These are phyloP conservation scores for Calonectria pseudoturangicola DNA, from an alignment of 2,329 filamentous ascomycete genomes.

Conservation along the genomic window DNA sequence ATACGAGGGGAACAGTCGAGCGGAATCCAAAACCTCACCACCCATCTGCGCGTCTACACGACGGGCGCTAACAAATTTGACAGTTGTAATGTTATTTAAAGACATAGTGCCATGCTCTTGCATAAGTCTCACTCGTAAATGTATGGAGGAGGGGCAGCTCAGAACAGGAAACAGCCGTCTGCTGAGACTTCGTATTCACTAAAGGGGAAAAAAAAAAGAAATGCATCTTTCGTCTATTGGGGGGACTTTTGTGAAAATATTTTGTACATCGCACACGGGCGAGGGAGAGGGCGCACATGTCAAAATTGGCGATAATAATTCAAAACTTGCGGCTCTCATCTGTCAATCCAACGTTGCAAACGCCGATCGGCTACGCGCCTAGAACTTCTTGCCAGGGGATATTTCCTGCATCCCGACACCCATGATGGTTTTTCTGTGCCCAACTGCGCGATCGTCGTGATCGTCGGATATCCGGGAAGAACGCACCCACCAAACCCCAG, in stretches of 20 bases:
- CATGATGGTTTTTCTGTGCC: neutral
- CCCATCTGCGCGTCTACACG: neutral
- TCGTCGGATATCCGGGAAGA: neutral
- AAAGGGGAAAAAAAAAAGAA: neutral
- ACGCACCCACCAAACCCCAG: neutral
- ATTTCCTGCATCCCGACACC: neutral
- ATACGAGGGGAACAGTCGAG: slow-evolving; percentile 23
- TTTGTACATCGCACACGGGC: neutral
- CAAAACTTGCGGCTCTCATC: too few species aligned
- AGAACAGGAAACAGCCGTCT: neutral
- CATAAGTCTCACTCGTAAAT: slow-evolving; percentile 21
- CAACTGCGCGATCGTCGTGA: neutral
- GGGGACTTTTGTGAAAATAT: neutral
- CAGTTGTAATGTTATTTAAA: slow-evolving; percentile 5
- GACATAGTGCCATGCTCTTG: neutral
- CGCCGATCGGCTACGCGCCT: neutral
- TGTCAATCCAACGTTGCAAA: too few species aligned
- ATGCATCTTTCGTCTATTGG: neutral
- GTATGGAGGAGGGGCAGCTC: neutral
- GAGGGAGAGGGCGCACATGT: too few species aligned
- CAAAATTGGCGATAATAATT: too few species aligned
- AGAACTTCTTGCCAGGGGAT: neutral
- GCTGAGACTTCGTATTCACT: neutral
- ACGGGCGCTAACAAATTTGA: slow-evolving; percentile 13
- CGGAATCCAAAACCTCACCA: neutral